These are phyloP conservation scores for Boletellus ananas DNA, from an alignment of 768 basidiomycete genomes.

Conservation along the genomic window DNA sequence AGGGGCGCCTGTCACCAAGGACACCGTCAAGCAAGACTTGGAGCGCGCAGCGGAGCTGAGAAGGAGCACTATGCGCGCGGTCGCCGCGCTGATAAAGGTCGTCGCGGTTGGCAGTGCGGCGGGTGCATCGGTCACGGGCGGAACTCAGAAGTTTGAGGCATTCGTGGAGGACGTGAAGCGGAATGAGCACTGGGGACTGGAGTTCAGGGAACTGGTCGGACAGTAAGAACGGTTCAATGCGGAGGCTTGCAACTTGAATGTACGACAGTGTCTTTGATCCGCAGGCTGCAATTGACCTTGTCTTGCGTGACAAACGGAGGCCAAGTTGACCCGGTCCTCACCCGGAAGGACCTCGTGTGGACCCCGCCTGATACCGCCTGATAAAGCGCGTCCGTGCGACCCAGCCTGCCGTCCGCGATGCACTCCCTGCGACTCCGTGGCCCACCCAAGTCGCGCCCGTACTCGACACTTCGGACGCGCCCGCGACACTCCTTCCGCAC, in stretches of 20 bases:
- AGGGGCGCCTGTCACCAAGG: conserved; percentile 84
- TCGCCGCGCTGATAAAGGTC: conserved; percentile 82
- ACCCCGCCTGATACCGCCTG: no score
- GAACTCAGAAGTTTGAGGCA: conserved; percentile 59
- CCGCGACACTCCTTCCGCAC: conserved; percentile 8
- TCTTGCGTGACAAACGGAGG: no score
- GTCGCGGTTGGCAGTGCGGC: conserved; percentile 53
- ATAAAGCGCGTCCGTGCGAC: no score
- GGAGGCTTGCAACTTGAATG: no score
- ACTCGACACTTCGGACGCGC: conserved; percentile 5
- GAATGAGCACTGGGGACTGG: conserved; percentile 60
- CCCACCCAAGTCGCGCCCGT: conserved; percentile 1
- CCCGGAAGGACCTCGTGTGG: background rate
- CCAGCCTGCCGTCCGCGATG: conserved; percentile 1
- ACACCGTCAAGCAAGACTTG: conserved; percentile 91
- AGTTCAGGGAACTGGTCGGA: conserved; percentile 45
- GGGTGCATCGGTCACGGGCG: conserved; percentile 20
- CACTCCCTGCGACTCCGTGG: conserved; percentile 5
- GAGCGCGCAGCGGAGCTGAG: conserved; percentile 89
- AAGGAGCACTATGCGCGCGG: conserved; percentile 81
- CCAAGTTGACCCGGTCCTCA: no score
- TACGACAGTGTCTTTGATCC: no score
- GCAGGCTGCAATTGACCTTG: no score
- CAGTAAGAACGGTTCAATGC: conserved; percentile 9
- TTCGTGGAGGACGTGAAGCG: conserved; percentile 74